A percentile compares a stretch with the other conserved stretches of the same genome.
These are phyloP conservation scores for Polygonum maritimum DNA, from an alignment of 148 eudicot species.

Conservation along the genomic window DNA sequence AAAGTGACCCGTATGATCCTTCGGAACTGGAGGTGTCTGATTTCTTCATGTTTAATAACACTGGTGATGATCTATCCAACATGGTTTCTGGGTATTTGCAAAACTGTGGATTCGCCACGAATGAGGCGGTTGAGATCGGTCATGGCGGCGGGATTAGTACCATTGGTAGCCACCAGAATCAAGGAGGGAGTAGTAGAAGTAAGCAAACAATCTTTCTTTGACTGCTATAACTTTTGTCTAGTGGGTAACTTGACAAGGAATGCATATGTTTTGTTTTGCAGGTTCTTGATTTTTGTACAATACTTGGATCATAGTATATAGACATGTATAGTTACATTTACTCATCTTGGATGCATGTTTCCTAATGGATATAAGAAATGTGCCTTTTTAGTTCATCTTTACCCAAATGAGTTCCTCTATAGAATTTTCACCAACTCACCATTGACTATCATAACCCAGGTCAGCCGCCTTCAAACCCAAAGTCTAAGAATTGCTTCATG, in stretches of 20 bases:
- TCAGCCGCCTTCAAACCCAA: not conserved
- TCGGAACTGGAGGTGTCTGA: conserved; percentile 33
- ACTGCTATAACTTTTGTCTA: not conserved
- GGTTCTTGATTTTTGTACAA: not conserved
- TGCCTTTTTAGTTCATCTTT: not conserved
- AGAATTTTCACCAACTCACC: not conserved
- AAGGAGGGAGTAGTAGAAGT: conserved; percentile 15
- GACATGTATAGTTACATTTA: not conserved
- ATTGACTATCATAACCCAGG: not conserved
- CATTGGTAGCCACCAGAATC: conserved; percentile 20
- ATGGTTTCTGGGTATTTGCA: conserved; percentile 19
- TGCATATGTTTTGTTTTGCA: conserved; percentile 10
- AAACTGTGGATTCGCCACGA: conserved; percentile 19
- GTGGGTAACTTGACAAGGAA: not conserved
- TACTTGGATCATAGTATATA: not conserved
- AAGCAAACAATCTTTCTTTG: conserved; percentile 3
- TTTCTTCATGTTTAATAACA: conserved; percentile 13
- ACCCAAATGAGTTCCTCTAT: not conserved
- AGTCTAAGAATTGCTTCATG: not conserved
- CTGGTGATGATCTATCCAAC: conserved; percentile 12
- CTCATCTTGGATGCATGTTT: conserved; percentile 3
- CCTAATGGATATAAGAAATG: not conserved
- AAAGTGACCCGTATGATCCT: conserved; percentile 20
- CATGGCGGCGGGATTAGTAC: conserved; percentile 6
- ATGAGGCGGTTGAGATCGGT: conserved; percentile 11